Conservation (phyloP, 306 rosid species). For the Fagus crenata region DNA sequence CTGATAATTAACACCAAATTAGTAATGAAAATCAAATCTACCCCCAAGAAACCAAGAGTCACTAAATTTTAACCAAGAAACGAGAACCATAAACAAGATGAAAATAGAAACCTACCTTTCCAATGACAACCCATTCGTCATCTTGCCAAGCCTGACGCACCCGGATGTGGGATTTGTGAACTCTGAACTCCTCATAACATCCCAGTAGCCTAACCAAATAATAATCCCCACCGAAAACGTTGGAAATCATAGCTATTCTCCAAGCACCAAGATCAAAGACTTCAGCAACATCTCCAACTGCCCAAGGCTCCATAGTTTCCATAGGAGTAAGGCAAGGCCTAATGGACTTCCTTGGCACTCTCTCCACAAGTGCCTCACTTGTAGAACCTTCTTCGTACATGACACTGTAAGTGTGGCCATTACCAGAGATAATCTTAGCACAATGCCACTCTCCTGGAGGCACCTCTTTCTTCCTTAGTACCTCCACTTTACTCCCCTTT, state of each 20-base stretch:
- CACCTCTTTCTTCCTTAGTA: slow-evolving; percentile 45
- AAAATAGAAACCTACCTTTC: slow-evolving; percentile 44
- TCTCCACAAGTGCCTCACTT: slow-evolving; percentile 39
- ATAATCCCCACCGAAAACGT: slow-evolving; percentile 34
- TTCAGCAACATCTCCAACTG: slow-evolving; percentile 61
- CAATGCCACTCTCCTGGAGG: slow-evolving; percentile 61
- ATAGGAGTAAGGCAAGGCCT: slow-evolving; percentile 68
- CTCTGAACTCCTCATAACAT: slow-evolving; percentile 48
- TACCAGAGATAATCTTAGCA: slow-evolving; percentile 61
- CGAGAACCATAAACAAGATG: background rate
- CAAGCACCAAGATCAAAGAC: slow-evolving; percentile 59
- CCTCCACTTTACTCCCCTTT: slow-evolving; percentile 72
- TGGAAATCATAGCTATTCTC: slow-evolving; percentile 56
- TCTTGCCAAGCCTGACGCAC: slow-evolving; percentile 61
- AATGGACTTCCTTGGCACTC: slow-evolving; percentile 59
- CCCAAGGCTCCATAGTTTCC: slow-evolving; percentile 41
- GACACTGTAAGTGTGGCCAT: slow-evolving; percentile 61
- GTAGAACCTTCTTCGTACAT: slow-evolving; percentile 40
- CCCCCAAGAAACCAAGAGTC: background rate
- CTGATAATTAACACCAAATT: background rate
- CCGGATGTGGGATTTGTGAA: slow-evolving; percentile 50
- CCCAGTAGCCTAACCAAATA: slow-evolving; percentile 62
- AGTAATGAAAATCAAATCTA: background rate
- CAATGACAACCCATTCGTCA: slow-evolving; percentile 55
- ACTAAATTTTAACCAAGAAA: background rate